These are phyloP conservation scores for Mycena albidolilacea DNA, from an alignment of 768 basidiomycete species.

Conservation along the genomic window DNA sequence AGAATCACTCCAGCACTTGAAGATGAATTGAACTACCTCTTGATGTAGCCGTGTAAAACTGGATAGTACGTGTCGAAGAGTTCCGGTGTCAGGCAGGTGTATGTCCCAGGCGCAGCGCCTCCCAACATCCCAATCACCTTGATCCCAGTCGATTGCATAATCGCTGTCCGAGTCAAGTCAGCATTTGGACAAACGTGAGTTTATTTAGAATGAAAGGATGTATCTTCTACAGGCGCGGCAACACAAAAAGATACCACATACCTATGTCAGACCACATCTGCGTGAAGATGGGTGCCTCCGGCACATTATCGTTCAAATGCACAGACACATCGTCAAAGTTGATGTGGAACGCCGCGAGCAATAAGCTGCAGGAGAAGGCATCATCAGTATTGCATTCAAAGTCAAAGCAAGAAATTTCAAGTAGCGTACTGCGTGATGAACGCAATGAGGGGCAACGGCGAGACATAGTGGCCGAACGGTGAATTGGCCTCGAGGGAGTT, in stretches of 20 bases:
- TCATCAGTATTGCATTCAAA: neutral
- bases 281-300: conserved; percentile 38
- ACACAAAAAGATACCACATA: neutral
- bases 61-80: conserved; percentile 45
- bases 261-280: conserved; percentile 45
- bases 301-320: conserved; percentile 43
- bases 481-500: conserved; percentile 34
- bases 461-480: conserved; percentile 40
- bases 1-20: neutral
- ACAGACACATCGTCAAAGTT: conserved; percentile 42
- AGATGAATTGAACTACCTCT: neutral
- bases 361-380: conserved; percentile 22
- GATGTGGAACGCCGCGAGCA: conserved; percentile 47
- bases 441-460: conserved; percentile 42
- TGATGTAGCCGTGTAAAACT: conserved; percentile 28
- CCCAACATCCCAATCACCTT: conserved; percentile 48
- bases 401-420: neutral
- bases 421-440: conserved; percentile 40
- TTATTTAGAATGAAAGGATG: neutral
- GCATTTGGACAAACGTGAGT: no score
- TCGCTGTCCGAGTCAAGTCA: conserved; percentile 2
- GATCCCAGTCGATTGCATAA: conserved; percentile 41
- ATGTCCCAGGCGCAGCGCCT: conserved; percentile 44
- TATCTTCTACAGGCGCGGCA: neutral
- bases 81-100: conserved; percentile 37